Conservation (phyloP, 805 yeast species). For the Lachancea meyersii region DNA sequence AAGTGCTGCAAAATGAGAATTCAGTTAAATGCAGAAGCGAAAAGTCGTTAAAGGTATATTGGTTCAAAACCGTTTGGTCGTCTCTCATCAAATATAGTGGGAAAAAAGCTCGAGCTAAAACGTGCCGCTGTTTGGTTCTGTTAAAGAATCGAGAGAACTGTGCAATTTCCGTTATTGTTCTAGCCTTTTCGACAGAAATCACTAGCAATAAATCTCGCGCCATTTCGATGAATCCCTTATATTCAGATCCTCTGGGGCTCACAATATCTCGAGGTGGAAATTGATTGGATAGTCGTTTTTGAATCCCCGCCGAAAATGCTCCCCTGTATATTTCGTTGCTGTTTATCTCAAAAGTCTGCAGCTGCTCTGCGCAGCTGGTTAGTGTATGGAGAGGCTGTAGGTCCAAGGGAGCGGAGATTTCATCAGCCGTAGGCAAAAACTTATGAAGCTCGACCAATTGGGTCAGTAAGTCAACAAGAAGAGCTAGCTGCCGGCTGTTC, state of each 20-base stretch:
- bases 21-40: conserved; percentile 40
- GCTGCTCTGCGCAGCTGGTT: neutral
- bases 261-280: conserved; percentile 39
- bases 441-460: conserved; percentile 18
- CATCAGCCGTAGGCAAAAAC: conserved; percentile 5
- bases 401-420: neutral
- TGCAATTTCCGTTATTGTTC: conserved; percentile 28
- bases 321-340: conserved; percentile 19
- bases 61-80: conserved; percentile 53
- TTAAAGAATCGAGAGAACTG: conserved; percentile 34
- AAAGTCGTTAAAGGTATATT: conserved; percentile 35
- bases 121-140: conserved; percentile 32
- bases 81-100: conserved; percentile 59
- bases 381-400: conserved; percentile 2
- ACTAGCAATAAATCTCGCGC: conserved; percentile 37
- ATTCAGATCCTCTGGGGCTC: conserved; percentile 29
- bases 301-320: conserved; percentile 43
- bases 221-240: conserved; percentile 26
- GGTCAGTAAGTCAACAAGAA: conserved; percentile 17
- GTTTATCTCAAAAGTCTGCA: conserved; percentile 9
- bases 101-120: conserved; percentile 54
- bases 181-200: conserved; percentile 29
- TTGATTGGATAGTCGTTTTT: conserved; percentile 42
- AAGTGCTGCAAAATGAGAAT: conserved; percentile 25
- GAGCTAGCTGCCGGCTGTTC: conserved; percentile 18